Conservation (phyloP, 2,329 filamentous ascomycete species). For the Lachnum nothofagi region DNA sequence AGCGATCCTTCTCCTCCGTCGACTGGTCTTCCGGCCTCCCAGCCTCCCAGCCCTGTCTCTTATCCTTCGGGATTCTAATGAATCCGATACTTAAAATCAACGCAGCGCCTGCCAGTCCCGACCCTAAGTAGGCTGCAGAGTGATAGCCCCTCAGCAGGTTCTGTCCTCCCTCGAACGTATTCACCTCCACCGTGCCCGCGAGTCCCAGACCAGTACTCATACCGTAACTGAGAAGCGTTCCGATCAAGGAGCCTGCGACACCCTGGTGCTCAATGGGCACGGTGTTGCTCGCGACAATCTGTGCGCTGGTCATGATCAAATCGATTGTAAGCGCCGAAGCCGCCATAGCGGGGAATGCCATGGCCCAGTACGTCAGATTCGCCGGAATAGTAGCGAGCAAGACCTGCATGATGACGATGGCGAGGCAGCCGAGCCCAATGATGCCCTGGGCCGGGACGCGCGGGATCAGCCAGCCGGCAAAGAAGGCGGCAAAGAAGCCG, state of each 20-base stretch:
- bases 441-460: constrained; percentile 45
- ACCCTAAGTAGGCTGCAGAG: constrained; percentile 39
- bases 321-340: constrained; percentile 41
- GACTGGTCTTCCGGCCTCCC: too few species aligned
- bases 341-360: constrained; percentile 38
- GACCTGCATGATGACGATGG: constrained; percentile 30
- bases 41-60: neutral
- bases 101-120: constrained; percentile 31
- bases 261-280: constrained; percentile 46
- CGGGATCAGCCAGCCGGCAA: constrained; percentile 42
- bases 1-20: too few species aligned
- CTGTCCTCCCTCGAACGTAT: constrained; percentile 17
- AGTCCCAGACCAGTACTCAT: constrained; percentile 41
- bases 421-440: constrained; percentile 37
- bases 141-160: constrained; percentile 34
- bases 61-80: neutral
- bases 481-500: constrained; percentile 34
- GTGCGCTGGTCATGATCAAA: constrained; percentile 45
- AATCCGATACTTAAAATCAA: neutral
- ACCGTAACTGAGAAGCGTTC: constrained; percentile 41
- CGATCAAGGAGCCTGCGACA: constrained; percentile 45
- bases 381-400: constrained; percentile 42
- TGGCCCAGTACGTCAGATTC: constrained; percentile 42
- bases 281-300: constrained; percentile 51
- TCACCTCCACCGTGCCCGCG: constrained; percentile 38